Evolutionary conservation across 108 stramenopile genomes (phyloP).

Genomic region (Licmophora abbreviata): DNA sequence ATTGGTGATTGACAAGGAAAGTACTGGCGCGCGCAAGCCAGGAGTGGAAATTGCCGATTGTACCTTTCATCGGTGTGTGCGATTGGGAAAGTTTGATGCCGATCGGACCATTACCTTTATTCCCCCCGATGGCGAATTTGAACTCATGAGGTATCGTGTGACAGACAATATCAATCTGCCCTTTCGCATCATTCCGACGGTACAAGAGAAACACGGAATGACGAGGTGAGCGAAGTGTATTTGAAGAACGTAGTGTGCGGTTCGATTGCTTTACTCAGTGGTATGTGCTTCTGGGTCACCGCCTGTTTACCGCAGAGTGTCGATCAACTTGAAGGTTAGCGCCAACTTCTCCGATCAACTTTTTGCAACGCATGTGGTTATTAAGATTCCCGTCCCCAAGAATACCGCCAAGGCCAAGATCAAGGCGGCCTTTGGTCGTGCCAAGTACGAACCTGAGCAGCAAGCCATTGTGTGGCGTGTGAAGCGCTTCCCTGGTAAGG

Average conservation of each 20-base stretch:
- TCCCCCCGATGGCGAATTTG: slow-evolving; percentile 99
- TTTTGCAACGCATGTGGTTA: slow-evolving; percentile 91
- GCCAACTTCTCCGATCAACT: slow-evolving; percentile 91
- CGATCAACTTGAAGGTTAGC: slow-evolving; percentile 91
- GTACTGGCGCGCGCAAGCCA: slow-evolving; percentile 49
- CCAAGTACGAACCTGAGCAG: slow-evolving; percentile 97
- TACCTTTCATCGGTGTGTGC: slow-evolving; percentile 96
- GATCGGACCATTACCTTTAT: slow-evolving; percentile 99
- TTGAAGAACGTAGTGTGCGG: neutral
- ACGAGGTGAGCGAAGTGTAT: slow-evolving; percentile 64
- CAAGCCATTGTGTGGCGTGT: slow-evolving; percentile 97
- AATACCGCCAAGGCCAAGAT: slow-evolving; percentile 95
- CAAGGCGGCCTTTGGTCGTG: slow-evolving; percentile 85
- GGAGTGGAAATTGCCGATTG: slow-evolving; percentile 98
- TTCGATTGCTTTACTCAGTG: neutral
- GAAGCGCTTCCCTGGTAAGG: slow-evolving; percentile 91
- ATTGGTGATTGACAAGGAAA: slow-evolving; percentile 96
- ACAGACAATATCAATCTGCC: slow-evolving; percentile 94
- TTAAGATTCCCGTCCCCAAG: slow-evolving; percentile 95
- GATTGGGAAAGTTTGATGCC: slow-evolving; percentile 97
- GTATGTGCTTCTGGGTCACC: neutral
- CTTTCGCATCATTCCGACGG: slow-evolving; percentile 92
- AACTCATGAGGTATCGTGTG: slow-evolving; percentile 98
- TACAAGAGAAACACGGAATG: slow-evolving; percentile 89
- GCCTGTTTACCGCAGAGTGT: slow-evolving; percentile 39